phyloP scores from a whole-genome alignment of 768 basidiomycete genomes.

The Termitomyces sp. region DNA sequence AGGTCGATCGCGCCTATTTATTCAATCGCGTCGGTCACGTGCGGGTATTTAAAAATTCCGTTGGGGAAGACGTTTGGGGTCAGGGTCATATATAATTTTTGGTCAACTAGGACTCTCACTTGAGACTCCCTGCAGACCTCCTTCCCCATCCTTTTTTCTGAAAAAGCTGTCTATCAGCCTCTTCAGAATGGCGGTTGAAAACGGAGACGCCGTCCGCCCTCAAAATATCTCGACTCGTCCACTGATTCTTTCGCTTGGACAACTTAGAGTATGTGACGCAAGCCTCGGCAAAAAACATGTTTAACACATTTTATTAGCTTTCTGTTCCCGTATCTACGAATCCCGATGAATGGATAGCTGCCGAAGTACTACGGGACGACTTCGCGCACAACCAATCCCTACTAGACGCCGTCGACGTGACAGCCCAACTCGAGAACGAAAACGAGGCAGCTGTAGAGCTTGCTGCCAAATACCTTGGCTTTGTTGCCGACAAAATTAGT shows the following conservation, averaged over 20 bases:
- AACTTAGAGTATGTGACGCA: constrained; percentile 46
- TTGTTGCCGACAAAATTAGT: constrained; percentile 62
- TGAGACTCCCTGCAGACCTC: constrained; percentile 18
- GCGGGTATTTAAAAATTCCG: constrained; percentile 30
- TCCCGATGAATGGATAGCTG: constrained; percentile 84
- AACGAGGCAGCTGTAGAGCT: constrained; percentile 74
- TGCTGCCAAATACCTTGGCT: constrained; percentile 77
- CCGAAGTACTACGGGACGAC: constrained; percentile 88
- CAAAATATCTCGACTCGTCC: constrained; percentile 44
- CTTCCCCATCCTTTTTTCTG: constrained; percentile 16
- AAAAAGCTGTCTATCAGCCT: constrained; percentile 17
- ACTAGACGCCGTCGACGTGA: constrained; percentile 53
- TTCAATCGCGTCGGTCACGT: constrained; percentile 30
- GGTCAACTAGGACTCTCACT: constrained; percentile 20
- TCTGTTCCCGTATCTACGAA: constrained; percentile 85
- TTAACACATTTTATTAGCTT: constrained; percentile 42
- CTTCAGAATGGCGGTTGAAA: constrained; percentile 35
- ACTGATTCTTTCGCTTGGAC: constrained; percentile 42
- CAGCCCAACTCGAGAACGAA: constrained; percentile 47
- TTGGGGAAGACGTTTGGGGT: constrained; percentile 45
- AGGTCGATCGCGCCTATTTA: neutral
- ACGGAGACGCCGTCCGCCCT: constrained; percentile 31
- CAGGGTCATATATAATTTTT: constrained; percentile 35
- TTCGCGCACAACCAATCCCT: constrained; percentile 66
- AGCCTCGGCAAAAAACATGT: constrained; percentile 6